phyloP scores from a whole-genome alignment of 805 yeast genomes.

The Phaffomyces thermotolerans region DNA sequence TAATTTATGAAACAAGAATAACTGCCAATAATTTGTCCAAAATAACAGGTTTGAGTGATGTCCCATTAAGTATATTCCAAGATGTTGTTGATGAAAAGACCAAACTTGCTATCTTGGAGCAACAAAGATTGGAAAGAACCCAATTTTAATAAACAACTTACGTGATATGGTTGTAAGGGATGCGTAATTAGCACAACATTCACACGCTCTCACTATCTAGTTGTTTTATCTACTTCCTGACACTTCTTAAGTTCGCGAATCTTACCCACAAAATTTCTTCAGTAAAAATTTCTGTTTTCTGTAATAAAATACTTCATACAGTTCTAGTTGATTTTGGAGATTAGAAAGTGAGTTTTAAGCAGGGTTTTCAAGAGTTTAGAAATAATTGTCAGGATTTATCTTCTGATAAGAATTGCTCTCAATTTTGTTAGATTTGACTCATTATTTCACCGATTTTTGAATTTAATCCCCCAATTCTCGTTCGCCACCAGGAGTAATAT shows the following conservation, averaged over 20 bases:
- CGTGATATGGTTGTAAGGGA: too few relatives aligned
- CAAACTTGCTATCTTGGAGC: conserved; percentile 52
- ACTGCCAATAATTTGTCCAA: conserved; percentile 40
- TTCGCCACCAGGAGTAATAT: neutral
- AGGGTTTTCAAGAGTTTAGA: too few relatives aligned
- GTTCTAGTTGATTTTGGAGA: neutral
- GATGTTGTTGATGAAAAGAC: conserved; percentile 51
- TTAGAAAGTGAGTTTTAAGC: neutral
- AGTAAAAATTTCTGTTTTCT: too few relatives aligned
- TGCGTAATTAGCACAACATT: too few relatives aligned
- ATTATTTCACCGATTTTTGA: neutral
- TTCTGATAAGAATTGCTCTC: neutral
- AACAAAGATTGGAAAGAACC: conserved; percentile 31
- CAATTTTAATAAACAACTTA: neutral
- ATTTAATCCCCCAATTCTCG: neutral
- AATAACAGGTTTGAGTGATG: conserved; percentile 58
- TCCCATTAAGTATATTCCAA: conserved; percentile 52
- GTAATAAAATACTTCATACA: too few relatives aligned
- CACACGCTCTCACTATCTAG: too few relatives aligned
- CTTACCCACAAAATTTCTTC: too few relatives aligned
- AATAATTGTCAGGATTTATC: neutral
- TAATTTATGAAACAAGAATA: conserved; percentile 42
- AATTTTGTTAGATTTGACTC: neutral
- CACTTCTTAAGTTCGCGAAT: too few relatives aligned
- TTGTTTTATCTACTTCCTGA: too few relatives aligned